Evolutionary conservation across 192 early-diverging fungal species (phyloP), one percentile per base, ranked within the genome.

Genomic region (Podochytrium sp.): DNA sequence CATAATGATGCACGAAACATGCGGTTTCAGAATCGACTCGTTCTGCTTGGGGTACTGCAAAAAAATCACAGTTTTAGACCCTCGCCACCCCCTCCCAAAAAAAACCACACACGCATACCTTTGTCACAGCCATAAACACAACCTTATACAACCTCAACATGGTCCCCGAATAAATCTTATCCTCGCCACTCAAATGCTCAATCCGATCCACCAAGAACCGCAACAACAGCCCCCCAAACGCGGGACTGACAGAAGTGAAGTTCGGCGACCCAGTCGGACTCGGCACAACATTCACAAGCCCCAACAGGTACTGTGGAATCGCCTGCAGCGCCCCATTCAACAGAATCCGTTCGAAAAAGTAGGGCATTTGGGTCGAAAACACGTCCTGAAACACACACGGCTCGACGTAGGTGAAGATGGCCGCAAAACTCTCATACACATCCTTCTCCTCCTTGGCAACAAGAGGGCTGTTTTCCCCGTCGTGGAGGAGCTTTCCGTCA

Each of bases 331-430:
- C 75, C 0, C 65, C 65, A 39, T 76, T 76, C n/a, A 62, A 23
- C 29, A 96, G 68, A 71, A 94, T 94, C 27, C 91, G 86, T 3
- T 95, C 90, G 74, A 97, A 95, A 4, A 96, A 86, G 70, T 97
- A 95, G n/a, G 97, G 90, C 77, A 99, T 96, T 76, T 98, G 96
- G 23, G 90, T 88, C 1, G 93, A 89, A 88, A 99, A 97, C 34
- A 93, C 89, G 67, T 99, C 96, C 74, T 98, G 98, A 67, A 93
- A 95, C 41, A 94, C 91, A 74, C 93, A 92, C 30, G 91, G 66
- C 38, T 68, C 59, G 23, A 70, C 66, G 10, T 40, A 37, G 7
- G 91, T 89, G 75, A 97, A 97, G 2, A 95, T 87, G 29, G 88
- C 85, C 1, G 91, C 89, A 83, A 97, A 96, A 42, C 89, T 86